Evolutionary conservation across 148 eudicot species (phyloP).

Genomic region (Dianthus caryophyllus): DNA sequence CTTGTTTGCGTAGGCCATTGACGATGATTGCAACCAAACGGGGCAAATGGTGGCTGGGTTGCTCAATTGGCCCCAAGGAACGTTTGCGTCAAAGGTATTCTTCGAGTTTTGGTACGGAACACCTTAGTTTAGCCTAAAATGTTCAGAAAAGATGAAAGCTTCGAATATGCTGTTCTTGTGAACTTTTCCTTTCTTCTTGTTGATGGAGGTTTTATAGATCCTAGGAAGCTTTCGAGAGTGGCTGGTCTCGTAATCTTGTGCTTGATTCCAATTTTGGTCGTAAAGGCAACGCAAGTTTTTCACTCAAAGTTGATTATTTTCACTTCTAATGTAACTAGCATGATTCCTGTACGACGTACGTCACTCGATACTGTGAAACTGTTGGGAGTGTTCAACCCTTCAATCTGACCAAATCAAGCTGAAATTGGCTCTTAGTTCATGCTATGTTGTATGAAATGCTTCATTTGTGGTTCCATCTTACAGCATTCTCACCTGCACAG

Average conservation of each 20-base stretch:
- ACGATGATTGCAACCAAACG: conserved; percentile 96
- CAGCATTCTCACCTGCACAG: too few relatives aligned
- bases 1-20: conserved; percentile 62
- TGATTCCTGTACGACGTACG: neutral
- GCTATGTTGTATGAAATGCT: too few relatives aligned
- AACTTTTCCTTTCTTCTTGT: neutral
- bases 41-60: conserved; percentile 98
- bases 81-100: conserved; percentile 93
- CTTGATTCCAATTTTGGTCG: neutral
- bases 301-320: neutral
- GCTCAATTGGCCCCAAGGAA: conserved; percentile 96
- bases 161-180: neutral
- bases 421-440: too few relatives aligned
- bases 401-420: neutral
- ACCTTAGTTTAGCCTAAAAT: neutral
- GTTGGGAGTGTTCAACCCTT: neutral
- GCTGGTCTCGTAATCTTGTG: neutral
- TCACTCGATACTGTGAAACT: neutral
- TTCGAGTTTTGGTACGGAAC: neutral
- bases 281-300: neutral
- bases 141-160: too few relatives aligned
- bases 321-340: neutral
- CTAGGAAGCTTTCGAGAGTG: neutral
- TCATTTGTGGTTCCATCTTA: too few relatives aligned
- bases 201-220: too few relatives aligned